These are phyloP conservation scores for Penicillium sp. DNA, from an alignment of 2,329 filamentous ascomycete species.

Conservation along the genomic window DNA sequence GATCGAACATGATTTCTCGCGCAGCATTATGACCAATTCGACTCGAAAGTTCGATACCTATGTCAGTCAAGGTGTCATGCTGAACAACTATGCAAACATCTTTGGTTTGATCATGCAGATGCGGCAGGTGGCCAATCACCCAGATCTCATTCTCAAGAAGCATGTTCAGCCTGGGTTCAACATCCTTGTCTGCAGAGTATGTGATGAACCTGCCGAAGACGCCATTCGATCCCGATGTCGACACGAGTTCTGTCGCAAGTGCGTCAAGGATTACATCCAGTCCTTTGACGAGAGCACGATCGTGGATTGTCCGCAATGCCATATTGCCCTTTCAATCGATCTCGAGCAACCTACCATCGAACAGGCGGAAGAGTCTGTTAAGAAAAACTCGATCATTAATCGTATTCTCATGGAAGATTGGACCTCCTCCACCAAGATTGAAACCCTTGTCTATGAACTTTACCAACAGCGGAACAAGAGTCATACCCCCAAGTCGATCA, in stretches of 20 bases:
- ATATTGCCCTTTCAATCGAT: constrained; percentile 86
- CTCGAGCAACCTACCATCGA: constrained; percentile 94
- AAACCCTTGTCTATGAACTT: constrained; percentile 90
- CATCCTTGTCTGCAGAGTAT: constrained; percentile 87
- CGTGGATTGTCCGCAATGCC: constrained; percentile 78
- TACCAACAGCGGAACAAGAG: constrained; percentile 91
- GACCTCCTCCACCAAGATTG: constrained; percentile 98
- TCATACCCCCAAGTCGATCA: constrained; percentile 92
- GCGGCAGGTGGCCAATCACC: constrained; percentile 96
- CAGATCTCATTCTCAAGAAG: constrained; percentile 90
- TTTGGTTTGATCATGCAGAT: constrained; percentile 99
- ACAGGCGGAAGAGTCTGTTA: constrained; percentile 81
- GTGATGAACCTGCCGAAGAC: constrained; percentile 94
- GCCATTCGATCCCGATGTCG: constrained; percentile 88
- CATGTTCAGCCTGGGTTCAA: constrained; percentile 84
- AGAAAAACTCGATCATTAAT: constrained; percentile 97
- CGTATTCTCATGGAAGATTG: constrained; percentile 98
- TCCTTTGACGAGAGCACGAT: constrained; percentile 66
- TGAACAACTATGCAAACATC: constrained; percentile 98
- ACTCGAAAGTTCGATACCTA: constrained; percentile 92
- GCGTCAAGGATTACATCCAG: constrained; percentile 76
- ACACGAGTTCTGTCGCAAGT: constrained; percentile 86
- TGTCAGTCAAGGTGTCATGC: constrained; percentile 86
- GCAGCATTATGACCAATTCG: constrained; percentile 91
- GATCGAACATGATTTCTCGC: constrained; percentile 92